phyloP scores from a whole-genome alignment of 2,329 filamentous ascomycete genomes.

The Colletotrichum sublineola region DNA sequence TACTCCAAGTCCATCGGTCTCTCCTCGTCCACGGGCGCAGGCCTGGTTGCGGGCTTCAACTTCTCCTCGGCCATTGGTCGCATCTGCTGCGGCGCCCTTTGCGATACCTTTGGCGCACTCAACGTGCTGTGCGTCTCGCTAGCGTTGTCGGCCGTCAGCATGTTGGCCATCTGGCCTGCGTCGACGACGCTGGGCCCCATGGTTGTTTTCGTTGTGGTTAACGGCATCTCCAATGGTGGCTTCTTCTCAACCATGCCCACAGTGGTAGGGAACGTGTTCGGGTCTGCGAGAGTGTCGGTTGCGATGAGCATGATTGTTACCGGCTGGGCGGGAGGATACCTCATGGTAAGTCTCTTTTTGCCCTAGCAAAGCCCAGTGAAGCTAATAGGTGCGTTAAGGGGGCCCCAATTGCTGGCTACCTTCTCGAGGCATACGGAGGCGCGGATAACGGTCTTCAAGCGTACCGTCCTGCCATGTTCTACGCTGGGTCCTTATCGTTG shows the following conservation, averaged over 20 bases:
- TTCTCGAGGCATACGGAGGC: constrained; percentile 68
- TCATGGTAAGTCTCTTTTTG: constrained; percentile 60
- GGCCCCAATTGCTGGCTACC: constrained; percentile 71
- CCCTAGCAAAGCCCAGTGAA: neutral
- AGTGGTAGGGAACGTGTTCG: constrained; percentile 71
- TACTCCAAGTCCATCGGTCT: constrained; percentile 69
- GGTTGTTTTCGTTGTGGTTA: constrained; percentile 69
- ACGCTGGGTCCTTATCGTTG: constrained; percentile 67
- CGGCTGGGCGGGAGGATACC: constrained; percentile 72
- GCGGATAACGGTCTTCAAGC: constrained; percentile 62
- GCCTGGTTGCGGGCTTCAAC: constrained; percentile 72
- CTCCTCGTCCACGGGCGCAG: constrained; percentile 65
- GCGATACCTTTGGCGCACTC: constrained; percentile 66
- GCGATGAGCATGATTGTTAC: constrained; percentile 74
- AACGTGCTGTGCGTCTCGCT: constrained; percentile 68
- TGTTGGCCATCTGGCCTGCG: constrained; percentile 72
- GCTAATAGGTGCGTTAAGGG: constrained; percentile 51
- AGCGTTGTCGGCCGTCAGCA: constrained; percentile 66
- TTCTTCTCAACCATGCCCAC: constrained; percentile 76
- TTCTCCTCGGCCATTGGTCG: constrained; percentile 71
- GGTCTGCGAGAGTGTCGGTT: constrained; percentile 65
- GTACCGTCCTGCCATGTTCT: constrained; percentile 73
- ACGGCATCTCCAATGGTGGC: constrained; percentile 71
- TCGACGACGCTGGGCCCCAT: constrained; percentile 67
- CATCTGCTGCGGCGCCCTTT: constrained; percentile 65